These are phyloP conservation scores for Hirsutella minnesotensis DNA, from an alignment of 2,329 filamentous ascomycete genomes.

Conservation along the genomic window DNA sequence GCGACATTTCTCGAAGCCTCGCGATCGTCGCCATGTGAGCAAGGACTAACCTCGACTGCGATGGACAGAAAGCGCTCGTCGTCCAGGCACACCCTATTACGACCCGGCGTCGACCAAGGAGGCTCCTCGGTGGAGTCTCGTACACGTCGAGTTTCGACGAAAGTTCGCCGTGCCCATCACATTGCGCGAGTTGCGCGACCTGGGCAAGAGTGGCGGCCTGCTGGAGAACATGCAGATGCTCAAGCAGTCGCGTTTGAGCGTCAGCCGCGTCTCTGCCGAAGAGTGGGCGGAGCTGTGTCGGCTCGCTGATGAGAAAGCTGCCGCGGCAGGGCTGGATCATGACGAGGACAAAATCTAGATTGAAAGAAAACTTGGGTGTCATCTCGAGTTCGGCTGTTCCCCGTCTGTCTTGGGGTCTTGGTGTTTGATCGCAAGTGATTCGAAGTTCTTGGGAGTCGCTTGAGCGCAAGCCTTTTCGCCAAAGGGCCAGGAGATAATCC, in stretches of 20 bases:
- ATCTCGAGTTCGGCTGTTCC: no score
- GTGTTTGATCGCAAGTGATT: no score
- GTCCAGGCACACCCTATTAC: slow-evolving; percentile 54
- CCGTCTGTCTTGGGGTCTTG: no score
- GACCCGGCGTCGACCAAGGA: slow-evolving; percentile 57
- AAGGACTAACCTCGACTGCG: no score
- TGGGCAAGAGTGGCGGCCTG: slow-evolving; percentile 41
- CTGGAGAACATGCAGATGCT: slow-evolving; percentile 73
- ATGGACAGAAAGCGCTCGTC: slow-evolving; percentile 19
- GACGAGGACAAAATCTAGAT: slow-evolving; percentile 8
- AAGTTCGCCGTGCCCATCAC: slow-evolving; percentile 66
- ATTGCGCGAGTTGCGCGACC: slow-evolving; percentile 58
- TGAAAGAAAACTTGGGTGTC: no score
- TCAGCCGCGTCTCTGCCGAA: slow-evolving; percentile 50
- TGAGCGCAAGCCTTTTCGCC: no score
- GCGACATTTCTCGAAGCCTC: no score
- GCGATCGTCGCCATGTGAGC: no score
- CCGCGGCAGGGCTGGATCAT: slow-evolving; percentile 24
- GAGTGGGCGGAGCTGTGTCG: slow-evolving; percentile 56
- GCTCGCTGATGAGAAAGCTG: slow-evolving; percentile 33
- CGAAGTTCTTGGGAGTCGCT: no score
- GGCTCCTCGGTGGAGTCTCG: slow-evolving; percentile 63
- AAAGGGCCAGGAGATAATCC: no score
- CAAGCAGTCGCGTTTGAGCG: slow-evolving; percentile 71
- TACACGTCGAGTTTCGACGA: slow-evolving; percentile 75